Evolutionary conservation across 371 early-diverging fungal genomes (phyloP), one percentile per base, ranked within the genome.

Genomic region (Actinomortierella ambigua): DNA sequence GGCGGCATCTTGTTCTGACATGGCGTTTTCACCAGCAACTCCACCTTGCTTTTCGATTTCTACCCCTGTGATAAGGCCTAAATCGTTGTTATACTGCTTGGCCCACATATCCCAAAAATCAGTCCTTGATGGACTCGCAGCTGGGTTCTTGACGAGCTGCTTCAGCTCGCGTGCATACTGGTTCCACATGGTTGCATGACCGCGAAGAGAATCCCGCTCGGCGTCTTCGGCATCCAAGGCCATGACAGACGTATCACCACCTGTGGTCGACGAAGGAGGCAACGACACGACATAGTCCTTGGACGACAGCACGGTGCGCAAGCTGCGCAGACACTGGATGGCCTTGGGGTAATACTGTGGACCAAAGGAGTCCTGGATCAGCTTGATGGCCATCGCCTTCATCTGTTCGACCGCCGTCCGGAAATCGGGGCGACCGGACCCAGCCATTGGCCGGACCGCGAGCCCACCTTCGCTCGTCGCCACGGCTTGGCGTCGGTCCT

Each of bases 321-420:
- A 59, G 1, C 76, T 79, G 50, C 68, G 61, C 11, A 91, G 61
- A 60, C 86, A 87, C 1, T 79, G 68, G 17, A 83, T 50, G 0
- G 85, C 87, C 55, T 82, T 83, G 8, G 63, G 70, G 51, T 83
- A 87, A 39, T 81, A 63, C 53, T 79, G 79, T 39, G 81, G 71
- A n/a, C 82, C 85, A 68, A 88, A 84, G 2, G 89, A 87, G 0
- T 68, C 64, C 7, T 80, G 50, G 3, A 88, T 76, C 18, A 87
- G 61, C 17, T 76, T 57, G 0, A 69, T 28, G n/a, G 88, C 81
- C 53, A 82, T 75, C 2, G 60, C 62, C 22, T 77, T 48, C 87
- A 91, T 84, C 68, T 86, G 82, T 26, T 76, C 67, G 24, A 88
- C 82, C 5, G 89, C 89, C 69, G 57, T 42, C 3, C 62, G 42